These are phyloP conservation scores for Scenedesmus sp. DNA, from an alignment of 163 green algal species.

Conservation along the genomic window DNA sequence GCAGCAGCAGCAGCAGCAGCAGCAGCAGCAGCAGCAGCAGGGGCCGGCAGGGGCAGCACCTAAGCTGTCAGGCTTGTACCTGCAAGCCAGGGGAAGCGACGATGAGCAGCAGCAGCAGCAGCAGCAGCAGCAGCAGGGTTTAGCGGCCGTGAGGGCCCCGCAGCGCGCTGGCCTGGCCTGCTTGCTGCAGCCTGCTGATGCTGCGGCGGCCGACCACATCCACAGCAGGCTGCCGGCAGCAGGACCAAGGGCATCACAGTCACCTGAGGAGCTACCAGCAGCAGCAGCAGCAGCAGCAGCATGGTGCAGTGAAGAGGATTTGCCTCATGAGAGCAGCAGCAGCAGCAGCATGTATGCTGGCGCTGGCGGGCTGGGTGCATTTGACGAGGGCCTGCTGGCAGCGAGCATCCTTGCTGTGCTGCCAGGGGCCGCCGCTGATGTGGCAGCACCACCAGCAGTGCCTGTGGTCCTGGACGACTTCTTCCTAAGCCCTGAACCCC, in stretches of 20 bases:
- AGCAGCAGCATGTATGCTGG: conserved; percentile 38
- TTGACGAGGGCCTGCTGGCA: conserved; percentile 29
- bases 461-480: conserved; percentile 51
- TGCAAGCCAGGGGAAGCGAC: neutral
- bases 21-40: neutral
- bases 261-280: neutral
- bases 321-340: conserved; percentile 13
- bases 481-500: conserved; percentile 29
- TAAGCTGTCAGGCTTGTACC: neutral
- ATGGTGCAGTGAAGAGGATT: neutral
- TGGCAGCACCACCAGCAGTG: neutral
- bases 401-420: conserved; percentile 44
- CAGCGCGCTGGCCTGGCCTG: neutral
- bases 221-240: neutral
- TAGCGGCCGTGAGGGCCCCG: neutral
- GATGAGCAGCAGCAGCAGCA: neutral
- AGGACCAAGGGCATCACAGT: neutral
- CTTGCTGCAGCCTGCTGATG: neutral
- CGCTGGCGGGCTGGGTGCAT: neutral
- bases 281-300: conserved; percentile 29
- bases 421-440: neutral
- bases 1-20: neutral
- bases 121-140: conserved; percentile 15
- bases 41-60: neutral
- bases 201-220: neutral